Conservation (phyloP, 2,329 filamentous ascomycete species). For the Colletotrichum filicis region DNA sequence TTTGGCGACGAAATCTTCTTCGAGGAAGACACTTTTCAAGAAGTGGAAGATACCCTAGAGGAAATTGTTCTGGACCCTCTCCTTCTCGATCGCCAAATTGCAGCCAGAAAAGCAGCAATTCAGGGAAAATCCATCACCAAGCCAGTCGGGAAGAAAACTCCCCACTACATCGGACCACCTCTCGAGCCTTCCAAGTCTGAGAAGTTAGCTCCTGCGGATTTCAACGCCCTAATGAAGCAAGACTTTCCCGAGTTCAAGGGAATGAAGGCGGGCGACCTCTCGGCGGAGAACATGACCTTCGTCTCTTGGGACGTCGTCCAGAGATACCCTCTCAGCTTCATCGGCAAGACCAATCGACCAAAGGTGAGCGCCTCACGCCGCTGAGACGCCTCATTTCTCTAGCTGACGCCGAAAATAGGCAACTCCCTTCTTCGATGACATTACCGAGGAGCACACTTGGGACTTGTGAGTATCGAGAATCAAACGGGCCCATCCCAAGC, state of each 20-base stretch:
- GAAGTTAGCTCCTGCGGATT: conserved; percentile 13
- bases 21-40: neutral
- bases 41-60: neutral
- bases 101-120: conserved; percentile 10
- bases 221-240: conserved; percentile 14
- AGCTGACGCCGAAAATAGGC: conserved; percentile 45
- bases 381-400: neutral
- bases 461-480: conserved; percentile 71
- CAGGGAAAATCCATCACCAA: conserved; percentile 6
- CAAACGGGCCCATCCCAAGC: too few species aligned
- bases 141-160: neutral
- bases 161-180: neutral
- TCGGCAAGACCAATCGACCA: conserved; percentile 62
- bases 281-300: conserved; percentile 49
- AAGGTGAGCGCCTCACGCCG: conserved; percentile 48
- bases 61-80: conserved; percentile 8
- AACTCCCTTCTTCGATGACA: conserved; percentile 63
- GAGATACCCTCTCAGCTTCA: conserved; percentile 69
- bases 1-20: conserved; percentile 4
- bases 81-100: conserved; percentile 17
- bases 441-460: conserved; percentile 74
- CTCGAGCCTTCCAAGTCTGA: conserved; percentile 20
- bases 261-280: conserved; percentile 33
- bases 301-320: conserved; percentile 64
- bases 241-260: conserved; percentile 24